Conservation (phyloP, 1,284 basidiomycete species). For the Ceratobasidium sp. region DNA sequence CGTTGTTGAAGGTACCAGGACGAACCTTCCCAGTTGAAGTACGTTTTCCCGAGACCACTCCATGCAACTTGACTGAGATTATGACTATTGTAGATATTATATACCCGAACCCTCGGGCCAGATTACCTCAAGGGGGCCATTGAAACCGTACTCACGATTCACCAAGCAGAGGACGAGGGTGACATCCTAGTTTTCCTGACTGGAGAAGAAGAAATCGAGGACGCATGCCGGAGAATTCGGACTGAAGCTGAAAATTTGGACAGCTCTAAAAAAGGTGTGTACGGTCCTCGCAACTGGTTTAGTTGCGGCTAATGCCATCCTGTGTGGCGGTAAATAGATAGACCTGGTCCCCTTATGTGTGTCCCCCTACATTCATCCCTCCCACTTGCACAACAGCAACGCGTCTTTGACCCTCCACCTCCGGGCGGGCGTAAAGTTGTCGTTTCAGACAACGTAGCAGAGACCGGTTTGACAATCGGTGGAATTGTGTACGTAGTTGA, state of each 20-base stretch:
- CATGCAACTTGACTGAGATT: background rate
- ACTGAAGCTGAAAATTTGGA: constrained; percentile 81
- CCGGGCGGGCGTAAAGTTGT: constrained; percentile 95
- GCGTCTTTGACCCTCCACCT: constrained; percentile 93
- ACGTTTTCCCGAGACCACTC: background rate
- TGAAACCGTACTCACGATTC: constrained; percentile 96
- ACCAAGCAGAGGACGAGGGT: constrained; percentile 93
- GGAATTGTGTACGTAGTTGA: constrained; percentile 99
- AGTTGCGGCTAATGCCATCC: constrained; percentile 63
- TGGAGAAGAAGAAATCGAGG: constrained; percentile 99
- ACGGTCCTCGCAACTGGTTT: background rate
- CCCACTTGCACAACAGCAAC: constrained; percentile 92
- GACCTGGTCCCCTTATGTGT: constrained; percentile 88
- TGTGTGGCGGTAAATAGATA: constrained; percentile 71
- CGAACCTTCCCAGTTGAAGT: constrained; percentile 96
- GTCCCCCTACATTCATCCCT: constrained; percentile 95
- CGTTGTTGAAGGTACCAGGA: constrained; percentile 96
- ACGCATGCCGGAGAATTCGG: constrained; percentile 94
- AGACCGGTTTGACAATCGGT: constrained; percentile 97
- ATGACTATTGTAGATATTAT: constrained; percentile 69
- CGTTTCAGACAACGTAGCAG: constrained; percentile 97
- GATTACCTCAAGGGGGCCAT: constrained; percentile 99
- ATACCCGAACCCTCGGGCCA: constrained; percentile 94
- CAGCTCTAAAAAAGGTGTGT: constrained; percentile 30
- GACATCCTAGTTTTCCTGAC: constrained; percentile 97